phyloP scores from a whole-genome alignment of 1,139 yeast species.

The Chernovozyma aurita region DNA sequence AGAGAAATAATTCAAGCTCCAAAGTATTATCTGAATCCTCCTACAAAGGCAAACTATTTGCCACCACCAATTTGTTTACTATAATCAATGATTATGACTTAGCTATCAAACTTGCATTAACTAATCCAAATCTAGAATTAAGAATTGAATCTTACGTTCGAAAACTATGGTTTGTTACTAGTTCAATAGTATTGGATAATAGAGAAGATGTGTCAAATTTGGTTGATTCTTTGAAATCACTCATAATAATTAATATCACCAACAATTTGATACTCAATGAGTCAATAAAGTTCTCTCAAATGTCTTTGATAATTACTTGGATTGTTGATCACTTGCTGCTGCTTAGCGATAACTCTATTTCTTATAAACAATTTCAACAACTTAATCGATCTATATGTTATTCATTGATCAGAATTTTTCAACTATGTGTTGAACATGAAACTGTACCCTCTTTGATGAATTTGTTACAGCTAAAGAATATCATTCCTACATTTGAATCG shows the following conservation, averaged over 20 bases:
- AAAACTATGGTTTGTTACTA: constrained; percentile 31
- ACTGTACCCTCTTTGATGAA: constrained; percentile 16
- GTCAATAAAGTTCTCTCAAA: constrained; percentile 23
- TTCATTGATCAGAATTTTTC: constrained; percentile 21
- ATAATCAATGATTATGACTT: constrained; percentile 36
- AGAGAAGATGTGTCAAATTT: constrained; percentile 8
- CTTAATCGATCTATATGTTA: constrained; percentile 19
- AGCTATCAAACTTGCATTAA: constrained; percentile 25
- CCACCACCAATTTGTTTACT: constrained; percentile 28
- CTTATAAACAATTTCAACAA: constrained; percentile 3
- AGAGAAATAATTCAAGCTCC: not conserved
- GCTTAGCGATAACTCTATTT: constrained; percentile 1
- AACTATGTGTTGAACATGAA: constrained; percentile 16
- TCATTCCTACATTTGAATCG: not conserved
- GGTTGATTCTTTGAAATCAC: constrained; percentile 25
- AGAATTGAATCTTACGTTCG: constrained; percentile 30
- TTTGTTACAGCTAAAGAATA: constrained; percentile 4
- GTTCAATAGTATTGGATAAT: constrained; percentile 9
- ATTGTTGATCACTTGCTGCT: constrained; percentile 18
- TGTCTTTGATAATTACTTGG: constrained; percentile 28
- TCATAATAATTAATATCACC: constrained; percentile 27
- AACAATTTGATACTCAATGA: constrained; percentile 26
- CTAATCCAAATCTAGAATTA: constrained; percentile 19
- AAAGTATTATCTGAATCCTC: not conserved
- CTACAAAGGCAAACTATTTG: constrained; percentile 9